phyloP scores from a whole-genome alignment of 768 basidiomycete genomes.

The Agaricus subrufescens region DNA sequence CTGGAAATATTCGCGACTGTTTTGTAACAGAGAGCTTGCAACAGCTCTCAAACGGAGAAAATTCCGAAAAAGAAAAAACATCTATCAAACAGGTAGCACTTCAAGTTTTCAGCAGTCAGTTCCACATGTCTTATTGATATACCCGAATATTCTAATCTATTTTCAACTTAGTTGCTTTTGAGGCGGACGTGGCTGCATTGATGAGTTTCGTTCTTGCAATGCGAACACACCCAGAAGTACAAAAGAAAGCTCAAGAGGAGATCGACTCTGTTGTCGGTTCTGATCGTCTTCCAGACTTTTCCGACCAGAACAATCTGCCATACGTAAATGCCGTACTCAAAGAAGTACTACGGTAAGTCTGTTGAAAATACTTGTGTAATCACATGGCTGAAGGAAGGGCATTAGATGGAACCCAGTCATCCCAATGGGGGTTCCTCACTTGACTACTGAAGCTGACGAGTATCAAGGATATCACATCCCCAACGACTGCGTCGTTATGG shows the following conservation, averaged over 20 bases:
- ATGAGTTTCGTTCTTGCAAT: slow-evolving; percentile 9
- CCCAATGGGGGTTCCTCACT: slow-evolving; percentile 11
- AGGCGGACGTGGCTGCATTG: slow-evolving; percentile 3
- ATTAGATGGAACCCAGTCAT: slow-evolving; percentile 6
- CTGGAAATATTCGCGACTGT: not conserved
- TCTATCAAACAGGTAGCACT: not conserved
- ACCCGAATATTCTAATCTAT: not conserved
- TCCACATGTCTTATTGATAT: not conserved
- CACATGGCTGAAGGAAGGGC: not conserved
- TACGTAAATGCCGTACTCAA: slow-evolving; percentile 19
- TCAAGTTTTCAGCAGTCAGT: slow-evolving; percentile 7
- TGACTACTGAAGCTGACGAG: slow-evolving; percentile 7
- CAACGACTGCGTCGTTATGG: slow-evolving; percentile 1
- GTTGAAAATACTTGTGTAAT: slow-evolving; percentile 15
- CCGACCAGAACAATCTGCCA: slow-evolving; percentile 15
- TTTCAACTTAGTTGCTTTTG: slow-evolving; percentile 1
- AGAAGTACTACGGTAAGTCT: slow-evolving; percentile 16
- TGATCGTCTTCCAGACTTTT: slow-evolving; percentile 18
- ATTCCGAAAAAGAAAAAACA: not conserved
- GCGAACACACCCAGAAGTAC: slow-evolving; percentile 12
- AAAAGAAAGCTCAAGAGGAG: slow-evolving; percentile 18
- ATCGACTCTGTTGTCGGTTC: slow-evolving; percentile 18
- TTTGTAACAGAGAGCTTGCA: not conserved
- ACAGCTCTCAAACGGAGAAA: not conserved
- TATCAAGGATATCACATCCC: slow-evolving; percentile 14